phyloP scores from a whole-genome alignment of 768 basidiomycete species.

The Nidula microcarpa region DNA sequence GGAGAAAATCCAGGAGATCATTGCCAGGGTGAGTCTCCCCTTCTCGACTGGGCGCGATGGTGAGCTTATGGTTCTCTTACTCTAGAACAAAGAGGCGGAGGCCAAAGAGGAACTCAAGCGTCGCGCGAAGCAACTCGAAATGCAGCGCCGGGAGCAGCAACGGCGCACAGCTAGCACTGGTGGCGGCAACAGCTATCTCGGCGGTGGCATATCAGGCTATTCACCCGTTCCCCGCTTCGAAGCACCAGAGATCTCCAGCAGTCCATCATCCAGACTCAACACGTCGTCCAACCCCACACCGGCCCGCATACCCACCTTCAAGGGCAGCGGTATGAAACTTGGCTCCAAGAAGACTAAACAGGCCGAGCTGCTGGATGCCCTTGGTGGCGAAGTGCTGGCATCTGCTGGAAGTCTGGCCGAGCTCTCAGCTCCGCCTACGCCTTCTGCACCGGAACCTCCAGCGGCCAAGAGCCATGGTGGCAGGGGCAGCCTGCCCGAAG shows the following conservation, averaged over 20 bases:
- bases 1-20: conserved; percentile 97
- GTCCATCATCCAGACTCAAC: conserved; percentile 32
- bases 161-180: conserved; percentile 56
- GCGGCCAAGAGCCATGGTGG: conserved; percentile 41
- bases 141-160: conserved; percentile 95
- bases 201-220: conserved; percentile 70
- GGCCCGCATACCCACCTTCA: conserved; percentile 79
- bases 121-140: conserved; percentile 95
- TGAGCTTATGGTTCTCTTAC: conserved; percentile 2
- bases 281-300: conserved; percentile 42
- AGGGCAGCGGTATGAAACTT: conserved; percentile 94
- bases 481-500: conserved; percentile 67
- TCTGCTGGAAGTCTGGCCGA: conserved; percentile 39
- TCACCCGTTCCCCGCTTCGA: conserved; percentile 72
- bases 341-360: conserved; percentile 91
- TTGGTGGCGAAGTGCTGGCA: conserved; percentile 72
- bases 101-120: conserved; percentile 99
- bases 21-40: conserved; percentile 67
- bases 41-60: background rate
- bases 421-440: conserved; percentile 47
- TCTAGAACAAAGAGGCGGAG: conserved; percentile 96
- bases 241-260: conserved; percentile 44
- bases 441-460: conserved; percentile 44
- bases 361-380: conserved; percentile 81
- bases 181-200: conserved; percentile 55